Evolutionary conservation across 2,329 filamentous ascomycete genomes (phyloP), one percentile per base, ranked within the genome.

Genomic region (Talaromyces marneffei): DNA sequence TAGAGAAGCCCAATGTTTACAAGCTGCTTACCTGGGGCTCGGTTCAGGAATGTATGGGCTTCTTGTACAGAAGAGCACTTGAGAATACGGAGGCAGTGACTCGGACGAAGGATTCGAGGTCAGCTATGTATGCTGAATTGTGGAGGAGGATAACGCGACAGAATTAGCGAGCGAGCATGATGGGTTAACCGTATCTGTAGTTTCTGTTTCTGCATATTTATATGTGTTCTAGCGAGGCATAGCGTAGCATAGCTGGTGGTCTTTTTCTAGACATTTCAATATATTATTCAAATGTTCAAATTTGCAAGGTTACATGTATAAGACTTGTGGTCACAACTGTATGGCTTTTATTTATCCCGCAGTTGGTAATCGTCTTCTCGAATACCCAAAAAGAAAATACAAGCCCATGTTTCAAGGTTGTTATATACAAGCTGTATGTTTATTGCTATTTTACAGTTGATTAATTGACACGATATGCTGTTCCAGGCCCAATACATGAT

Each of bases 71-170:
- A 42, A 81, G 88, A 18, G 87, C 87, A 23, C 81, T 91, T 52
- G 89, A 92, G 80, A 92, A 92, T 70, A 83, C 82, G 66, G 85
- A 87, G 74, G 84, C 85, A 4, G 82, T 84, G 48, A 74, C 77
- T 18, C 73, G 85, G 60, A 86, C 84, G 1, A 76, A 75, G 67
- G 68, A 76, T 53, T 76, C 74, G 12, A 73, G 73, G 67, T 60
- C 72, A 14, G 74, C 74, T 1, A 76, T 76, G 74, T 66, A 71
- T 48, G 61, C 50, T 7, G 74, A 76, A 58, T 40, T 76, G 61
- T 71, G 70, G 65, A 72, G 73, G 44, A 67, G 74, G n/a, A 67
- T 67, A 12, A 40, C 33, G 2, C 31, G 52, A 9, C 52, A 55
- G 29, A 14, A 9, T 33, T 35, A 12, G 16, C 3, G n/a, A 52